A percentile compares a stretch with the other conserved stretches of the same genome.
These are phyloP conservation scores for Luffa aegyptiaca DNA, from an alignment of 306 rosid species.

Conservation along the genomic window DNA sequence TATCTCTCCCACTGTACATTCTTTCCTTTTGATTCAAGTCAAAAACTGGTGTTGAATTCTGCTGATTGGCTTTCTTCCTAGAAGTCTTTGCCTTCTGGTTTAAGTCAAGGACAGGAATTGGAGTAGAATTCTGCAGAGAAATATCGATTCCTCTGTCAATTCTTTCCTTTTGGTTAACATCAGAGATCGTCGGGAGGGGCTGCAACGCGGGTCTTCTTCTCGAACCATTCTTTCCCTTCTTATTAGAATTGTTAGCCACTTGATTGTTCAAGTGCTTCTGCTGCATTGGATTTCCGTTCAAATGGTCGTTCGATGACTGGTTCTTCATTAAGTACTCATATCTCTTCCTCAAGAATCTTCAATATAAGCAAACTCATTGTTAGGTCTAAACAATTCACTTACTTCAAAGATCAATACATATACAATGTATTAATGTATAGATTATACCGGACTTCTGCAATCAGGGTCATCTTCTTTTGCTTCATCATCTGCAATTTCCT, in stretches of 20 bases:
- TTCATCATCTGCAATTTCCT: constrained; percentile 45
- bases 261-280: constrained; percentile 28
- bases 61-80: constrained; percentile 38
- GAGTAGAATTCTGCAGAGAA: constrained; percentile 27
- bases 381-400: neutral
- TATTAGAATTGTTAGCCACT: constrained; percentile 10
- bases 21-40: constrained; percentile 58
- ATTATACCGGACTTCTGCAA: constrained; percentile 74
- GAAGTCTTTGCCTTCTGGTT: constrained; percentile 47
- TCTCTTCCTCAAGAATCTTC: constrained; percentile 72
- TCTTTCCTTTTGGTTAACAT: constrained; percentile 44
- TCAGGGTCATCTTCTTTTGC: constrained; percentile 46
- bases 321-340: constrained; percentile 41
- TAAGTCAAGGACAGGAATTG: constrained; percentile 43
- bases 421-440: neutral
- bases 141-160: constrained; percentile 23
- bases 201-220: constrained; percentile 38
- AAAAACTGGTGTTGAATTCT: constrained; percentile 22
- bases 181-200: constrained; percentile 3
- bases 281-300: constrained; percentile 24
- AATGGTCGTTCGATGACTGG: constrained; percentile 28
- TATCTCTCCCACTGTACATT: constrained; percentile 47
- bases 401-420: neutral
- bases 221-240: constrained; percentile 38
- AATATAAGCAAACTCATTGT: constrained; percentile 9